These are phyloP conservation scores for Chlorella sorokiniana DNA, from an alignment of 139 green algal genomes.

Conservation along the genomic window DNA sequence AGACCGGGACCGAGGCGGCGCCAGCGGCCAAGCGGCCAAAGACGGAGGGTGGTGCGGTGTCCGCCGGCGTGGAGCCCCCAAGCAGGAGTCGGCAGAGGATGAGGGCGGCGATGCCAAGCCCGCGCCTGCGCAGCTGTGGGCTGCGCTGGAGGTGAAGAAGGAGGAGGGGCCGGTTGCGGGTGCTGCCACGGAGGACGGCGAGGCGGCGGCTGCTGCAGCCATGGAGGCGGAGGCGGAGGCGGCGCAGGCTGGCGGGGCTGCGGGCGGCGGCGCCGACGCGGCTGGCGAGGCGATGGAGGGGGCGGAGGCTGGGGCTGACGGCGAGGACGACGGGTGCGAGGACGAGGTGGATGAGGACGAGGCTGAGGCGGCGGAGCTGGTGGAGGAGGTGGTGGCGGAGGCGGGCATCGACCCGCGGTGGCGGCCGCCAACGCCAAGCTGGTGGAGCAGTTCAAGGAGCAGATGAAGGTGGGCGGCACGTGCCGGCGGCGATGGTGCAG, in stretches of 20 bases:
- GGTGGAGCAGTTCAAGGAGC: constrained; percentile 60
- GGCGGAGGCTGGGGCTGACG: constrained; percentile 36
- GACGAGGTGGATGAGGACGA: constrained; percentile 22
- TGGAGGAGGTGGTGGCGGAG: constrained; percentile 58
- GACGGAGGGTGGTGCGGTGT: background rate
- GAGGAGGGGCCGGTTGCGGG: background rate
- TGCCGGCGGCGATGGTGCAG: background rate
- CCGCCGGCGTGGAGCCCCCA: background rate
- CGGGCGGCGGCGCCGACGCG: constrained; percentile 21
- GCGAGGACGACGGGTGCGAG: too few species aligned
- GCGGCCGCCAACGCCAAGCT: constrained; percentile 43
- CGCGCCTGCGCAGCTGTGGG: constrained; percentile 2
- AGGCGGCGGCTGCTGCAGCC: background rate
- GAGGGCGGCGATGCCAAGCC: constrained; percentile 8
- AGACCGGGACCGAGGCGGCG: background rate
- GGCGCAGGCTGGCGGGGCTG: constrained; percentile 28
- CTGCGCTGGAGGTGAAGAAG: constrained; percentile 7
- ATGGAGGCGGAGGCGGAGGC: constrained; percentile 5
- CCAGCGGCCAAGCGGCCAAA: background rate
- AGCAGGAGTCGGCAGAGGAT: background rate
- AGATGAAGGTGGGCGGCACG: constrained; percentile 23
- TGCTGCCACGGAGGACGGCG: background rate
- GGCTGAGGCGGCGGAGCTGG: constrained; percentile 35
- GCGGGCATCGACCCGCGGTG: constrained; percentile 25
- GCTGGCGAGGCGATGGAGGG: constrained; percentile 20